Conservation (phyloP, 1,284 basidiomycete species). For the Leucoagaricus sp. region DNA sequence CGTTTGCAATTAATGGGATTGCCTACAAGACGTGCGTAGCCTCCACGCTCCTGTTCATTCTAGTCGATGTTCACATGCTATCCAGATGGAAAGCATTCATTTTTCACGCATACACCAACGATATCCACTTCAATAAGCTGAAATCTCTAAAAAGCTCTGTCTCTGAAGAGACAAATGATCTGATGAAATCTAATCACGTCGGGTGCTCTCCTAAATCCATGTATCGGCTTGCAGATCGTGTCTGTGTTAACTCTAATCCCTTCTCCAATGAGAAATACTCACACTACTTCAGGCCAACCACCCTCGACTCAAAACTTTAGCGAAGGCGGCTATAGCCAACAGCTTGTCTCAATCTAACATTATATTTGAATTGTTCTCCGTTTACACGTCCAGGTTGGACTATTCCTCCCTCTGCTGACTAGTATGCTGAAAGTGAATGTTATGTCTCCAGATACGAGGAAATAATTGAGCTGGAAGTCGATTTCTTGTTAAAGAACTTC, state of each 20-base stretch:
- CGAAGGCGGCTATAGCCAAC: constrained; percentile 8
- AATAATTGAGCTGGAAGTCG: constrained; percentile 9
- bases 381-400: constrained; percentile 7
- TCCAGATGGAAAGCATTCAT: constrained; percentile 10
- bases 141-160: not conserved
- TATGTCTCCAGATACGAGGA: constrained; percentile 11
- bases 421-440: not conserved
- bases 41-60: too few relatives aligned
- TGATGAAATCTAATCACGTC: not conserved
- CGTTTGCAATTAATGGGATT: constrained; percentile 12
- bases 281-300: not conserved
- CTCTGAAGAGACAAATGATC: not conserved
- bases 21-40: constrained; percentile 6
- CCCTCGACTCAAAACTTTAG: not conserved
- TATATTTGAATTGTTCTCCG: constrained; percentile 10
- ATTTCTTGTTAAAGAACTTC: constrained; percentile 8
- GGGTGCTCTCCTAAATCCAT: constrained; percentile 17
- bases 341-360: constrained; percentile 3
- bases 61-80: not conserved
- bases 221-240: constrained; percentile 16
- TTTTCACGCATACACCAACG: constrained; percentile 10
- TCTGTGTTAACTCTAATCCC: not conserved
- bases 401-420: not conserved
- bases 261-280: not conserved
- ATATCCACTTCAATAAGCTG: constrained; percentile 3